Evolutionary conservation across 2,329 filamentous ascomycete genomes (phyloP).

Genomic region (Apiospora koreana): DNA sequence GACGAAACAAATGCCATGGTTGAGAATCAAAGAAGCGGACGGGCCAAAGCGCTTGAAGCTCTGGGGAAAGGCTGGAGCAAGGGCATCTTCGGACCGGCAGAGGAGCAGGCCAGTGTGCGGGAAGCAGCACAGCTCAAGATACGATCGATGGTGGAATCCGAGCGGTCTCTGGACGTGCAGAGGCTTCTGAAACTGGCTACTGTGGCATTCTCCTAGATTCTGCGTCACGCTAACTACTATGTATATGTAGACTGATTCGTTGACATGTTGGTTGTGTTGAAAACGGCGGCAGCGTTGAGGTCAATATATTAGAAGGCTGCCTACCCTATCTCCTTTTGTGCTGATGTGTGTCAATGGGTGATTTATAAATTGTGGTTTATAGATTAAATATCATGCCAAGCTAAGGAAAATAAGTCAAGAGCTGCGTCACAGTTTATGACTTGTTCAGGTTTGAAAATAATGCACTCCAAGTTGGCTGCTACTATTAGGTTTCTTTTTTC

Average conservation of each 20-base stretch:
- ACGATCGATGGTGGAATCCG: slow-evolving; percentile 36
- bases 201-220: not conserved
- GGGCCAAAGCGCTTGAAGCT: slow-evolving; percentile 47
- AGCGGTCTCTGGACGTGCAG: slow-evolving; percentile 49
- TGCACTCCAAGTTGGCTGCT: too few relatives aligned
- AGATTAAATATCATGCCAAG: too few relatives aligned
- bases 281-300: too few relatives aligned
- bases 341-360: not conserved
- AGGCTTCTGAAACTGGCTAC: slow-evolving; percentile 36
- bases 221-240: not conserved
- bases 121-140: slow-evolving; percentile 35
- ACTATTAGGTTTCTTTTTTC: too few relatives aligned
- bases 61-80: slow-evolving; percentile 43
- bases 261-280: not conserved
- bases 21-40: slow-evolving; percentile 51
- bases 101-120: slow-evolving; percentile 19
- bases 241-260: not conserved
- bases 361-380: too few relatives aligned
- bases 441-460: too few relatives aligned
- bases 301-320: not conserved
- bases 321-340: not conserved
- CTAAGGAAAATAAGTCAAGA: too few relatives aligned
- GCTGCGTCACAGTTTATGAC: too few relatives aligned
- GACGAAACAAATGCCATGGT: slow-evolving; percentile 48
- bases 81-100: slow-evolving; percentile 41